Evolutionary conservation across 2,329 filamentous ascomycete species (phyloP).

Genomic region (Corniculantispora saksenae): DNA sequence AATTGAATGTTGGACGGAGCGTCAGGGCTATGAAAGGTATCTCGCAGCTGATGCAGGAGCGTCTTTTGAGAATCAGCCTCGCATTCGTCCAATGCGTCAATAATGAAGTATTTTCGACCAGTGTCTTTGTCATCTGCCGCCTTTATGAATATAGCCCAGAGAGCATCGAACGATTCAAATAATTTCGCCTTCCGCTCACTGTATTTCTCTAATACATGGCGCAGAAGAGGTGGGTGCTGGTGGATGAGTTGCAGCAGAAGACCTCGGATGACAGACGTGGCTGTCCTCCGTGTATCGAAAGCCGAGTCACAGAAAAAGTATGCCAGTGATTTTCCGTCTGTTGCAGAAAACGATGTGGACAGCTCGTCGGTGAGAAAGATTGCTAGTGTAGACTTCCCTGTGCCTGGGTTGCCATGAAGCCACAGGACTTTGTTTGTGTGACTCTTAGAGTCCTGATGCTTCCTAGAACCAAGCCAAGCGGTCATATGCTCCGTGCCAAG

Average conservation of each 20-base stretch:
- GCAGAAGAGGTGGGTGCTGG: conserved; percentile 24
- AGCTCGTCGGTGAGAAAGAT: conserved; percentile 28
- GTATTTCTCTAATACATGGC: conserved; percentile 25
- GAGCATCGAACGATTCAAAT: conserved; percentile 27
- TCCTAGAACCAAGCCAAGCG: conserved; percentile 21
- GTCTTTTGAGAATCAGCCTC: conserved; percentile 22
- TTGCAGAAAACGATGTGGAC: conserved; percentile 17
- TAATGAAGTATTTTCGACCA: conserved; percentile 25
- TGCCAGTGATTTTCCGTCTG: conserved; percentile 21
- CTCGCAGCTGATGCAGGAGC: conserved; percentile 21
- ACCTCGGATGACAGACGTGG: conserved; percentile 26
- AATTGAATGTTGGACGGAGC: conserved; percentile 9
- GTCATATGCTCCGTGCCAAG: conserved; percentile 22
- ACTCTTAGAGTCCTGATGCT: neutral
- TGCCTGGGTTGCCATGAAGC: conserved; percentile 26
- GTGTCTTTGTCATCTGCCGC: conserved; percentile 20
- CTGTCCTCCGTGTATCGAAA: conserved; percentile 26
- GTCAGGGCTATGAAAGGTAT: conserved; percentile 18
- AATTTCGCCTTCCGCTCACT: conserved; percentile 18
- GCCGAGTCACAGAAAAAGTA: conserved; percentile 30
- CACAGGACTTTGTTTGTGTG: conserved; percentile 21
- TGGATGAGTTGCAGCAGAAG: conserved; percentile 27
- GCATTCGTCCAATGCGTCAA: conserved; percentile 28
- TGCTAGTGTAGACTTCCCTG: conserved; percentile 28
- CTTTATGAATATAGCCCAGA: conserved; percentile 26